These are phyloP conservation scores for Diaporthe capsici DNA, from an alignment of 2,329 filamentous ascomycete genomes.

Conservation along the genomic window DNA sequence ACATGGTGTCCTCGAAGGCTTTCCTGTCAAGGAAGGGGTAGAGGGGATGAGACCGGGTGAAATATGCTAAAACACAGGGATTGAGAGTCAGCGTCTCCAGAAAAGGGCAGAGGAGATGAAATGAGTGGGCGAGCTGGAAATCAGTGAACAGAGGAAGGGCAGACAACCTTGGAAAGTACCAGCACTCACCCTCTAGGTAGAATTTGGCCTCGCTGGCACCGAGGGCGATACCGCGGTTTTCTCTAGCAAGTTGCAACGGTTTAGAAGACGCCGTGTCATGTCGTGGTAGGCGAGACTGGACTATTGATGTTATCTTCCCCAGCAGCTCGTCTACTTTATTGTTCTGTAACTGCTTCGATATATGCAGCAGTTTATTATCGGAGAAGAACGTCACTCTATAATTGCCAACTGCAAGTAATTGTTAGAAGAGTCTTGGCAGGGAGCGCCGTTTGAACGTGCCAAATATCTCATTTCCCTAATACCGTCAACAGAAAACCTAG, in stretches of 20 bases:
- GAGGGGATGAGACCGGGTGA: slow-evolving; percentile 54
- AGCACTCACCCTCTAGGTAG: slow-evolving; percentile 45
- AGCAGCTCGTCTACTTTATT: slow-evolving; percentile 49
- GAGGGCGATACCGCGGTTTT: neutral
- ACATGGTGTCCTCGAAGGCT: slow-evolving; percentile 52
- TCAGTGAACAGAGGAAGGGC: neutral
- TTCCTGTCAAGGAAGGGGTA: slow-evolving; percentile 57
- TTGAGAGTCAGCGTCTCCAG: neutral
- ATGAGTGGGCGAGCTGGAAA: neutral
- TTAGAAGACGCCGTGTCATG: slow-evolving; percentile 9
- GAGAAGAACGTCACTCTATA: slow-evolving; percentile 26
- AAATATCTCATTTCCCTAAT: slow-evolving; percentile 49
- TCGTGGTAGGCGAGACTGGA: slow-evolving; percentile 18
- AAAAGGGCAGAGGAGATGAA: neutral
- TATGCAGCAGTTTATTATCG: slow-evolving; percentile 16
- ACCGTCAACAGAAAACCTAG: neutral
- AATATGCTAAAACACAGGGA: slow-evolving; percentile 50
- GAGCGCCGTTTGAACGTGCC: slow-evolving; percentile 39
- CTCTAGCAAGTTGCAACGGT: slow-evolving; percentile 12
- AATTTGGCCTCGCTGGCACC: slow-evolving; percentile 30
- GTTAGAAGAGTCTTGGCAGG: slow-evolving; percentile 12
- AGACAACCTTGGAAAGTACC: slow-evolving; percentile 39
- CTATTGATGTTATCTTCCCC: neutral
- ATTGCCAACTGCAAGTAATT: slow-evolving; percentile 8
- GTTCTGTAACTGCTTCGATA: slow-evolving; percentile 44